Conservation (phyloP, 2,329 filamentous ascomycete genomes). For the Akanthomyces lecanii region DNA sequence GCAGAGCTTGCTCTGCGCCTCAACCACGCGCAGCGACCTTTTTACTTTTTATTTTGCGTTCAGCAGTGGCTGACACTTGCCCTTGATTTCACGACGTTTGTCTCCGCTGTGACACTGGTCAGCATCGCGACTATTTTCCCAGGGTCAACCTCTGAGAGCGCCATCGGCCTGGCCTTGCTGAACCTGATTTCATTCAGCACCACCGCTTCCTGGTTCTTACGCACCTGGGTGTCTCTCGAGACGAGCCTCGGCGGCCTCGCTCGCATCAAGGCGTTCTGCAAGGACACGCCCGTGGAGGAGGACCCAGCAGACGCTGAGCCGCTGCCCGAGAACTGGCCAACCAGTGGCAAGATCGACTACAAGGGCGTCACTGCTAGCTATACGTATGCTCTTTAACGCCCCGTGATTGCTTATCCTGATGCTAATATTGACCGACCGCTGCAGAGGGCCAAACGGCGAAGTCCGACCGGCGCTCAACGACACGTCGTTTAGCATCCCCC, state of each 20-base stretch:
- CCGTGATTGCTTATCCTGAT: too few species aligned
- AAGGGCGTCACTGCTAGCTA: conserved; percentile 18
- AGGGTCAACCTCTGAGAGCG: neutral
- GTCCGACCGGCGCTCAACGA: conserved; percentile 14
- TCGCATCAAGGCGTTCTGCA: conserved; percentile 17
- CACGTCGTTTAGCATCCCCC: conserved; percentile 16
- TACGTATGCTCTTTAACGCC: conserved; percentile 4
- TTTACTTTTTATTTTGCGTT: conserved; percentile 49
- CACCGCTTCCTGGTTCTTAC: neutral
- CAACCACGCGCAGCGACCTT: conserved; percentile 48
- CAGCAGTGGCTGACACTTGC: conserved; percentile 52
- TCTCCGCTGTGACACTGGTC: conserved; percentile 41
- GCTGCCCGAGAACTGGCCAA: conserved; percentile 18
- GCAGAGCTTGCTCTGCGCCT: conserved; percentile 42
- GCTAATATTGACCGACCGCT: neutral
- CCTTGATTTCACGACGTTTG: conserved; percentile 43
- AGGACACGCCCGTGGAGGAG: conserved; percentile 15
- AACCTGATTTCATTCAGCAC: conserved; percentile 25
- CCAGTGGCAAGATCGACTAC: conserved; percentile 18
- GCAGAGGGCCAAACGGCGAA: neutral
- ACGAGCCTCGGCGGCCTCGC: conserved; percentile 24
- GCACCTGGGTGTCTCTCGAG: conserved; percentile 15
- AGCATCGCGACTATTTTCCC: conserved; percentile 34
- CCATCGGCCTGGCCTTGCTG: conserved; percentile 19
- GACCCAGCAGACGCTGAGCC: neutral